A percentile compares a stretch with the other conserved stretches of the same genome.
phyloP scores from a whole-genome alignment of 495 filamentous ascomycete species.

The Aspergillus carlsbadensis region DNA sequence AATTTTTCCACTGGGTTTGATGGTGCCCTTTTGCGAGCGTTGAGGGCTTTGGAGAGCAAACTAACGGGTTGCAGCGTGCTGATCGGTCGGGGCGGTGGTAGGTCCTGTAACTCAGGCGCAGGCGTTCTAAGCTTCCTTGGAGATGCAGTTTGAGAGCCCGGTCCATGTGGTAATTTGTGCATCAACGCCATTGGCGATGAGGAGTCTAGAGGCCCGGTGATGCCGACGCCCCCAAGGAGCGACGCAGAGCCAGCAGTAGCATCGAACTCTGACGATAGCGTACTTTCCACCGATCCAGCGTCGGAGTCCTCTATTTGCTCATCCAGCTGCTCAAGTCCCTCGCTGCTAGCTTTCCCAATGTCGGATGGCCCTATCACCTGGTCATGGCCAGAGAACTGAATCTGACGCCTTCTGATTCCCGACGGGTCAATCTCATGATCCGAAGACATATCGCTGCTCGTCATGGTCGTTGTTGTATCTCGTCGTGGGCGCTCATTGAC shows the following conservation, averaged over 20 bases:
- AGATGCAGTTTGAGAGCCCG: conserved; percentile 44
- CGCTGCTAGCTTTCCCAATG: conserved; percentile 58
- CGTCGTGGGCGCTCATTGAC: conserved; percentile 69
- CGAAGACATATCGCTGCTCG: conserved; percentile 89
- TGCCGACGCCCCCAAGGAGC: conserved; percentile 51
- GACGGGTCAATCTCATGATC: conserved; percentile 80
- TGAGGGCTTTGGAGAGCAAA: conserved; percentile 67
- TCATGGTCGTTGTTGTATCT: conserved; percentile 87
- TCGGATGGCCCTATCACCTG: conserved; percentile 59
- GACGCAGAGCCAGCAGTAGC: conserved; percentile 63
- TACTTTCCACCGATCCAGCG: conserved; percentile 62
- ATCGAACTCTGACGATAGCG: conserved; percentile 67
- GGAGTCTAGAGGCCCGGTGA: conserved; percentile 42
- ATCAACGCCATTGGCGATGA: conserved; percentile 46
- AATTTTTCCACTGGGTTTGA: conserved; percentile 83
- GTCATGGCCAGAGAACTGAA: conserved; percentile 50
- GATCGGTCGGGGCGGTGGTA: conserved; percentile 89
- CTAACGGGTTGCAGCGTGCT: conserved; percentile 80
- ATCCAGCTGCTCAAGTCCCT: conserved; percentile 38
- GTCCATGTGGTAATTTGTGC: conserved; percentile 41
- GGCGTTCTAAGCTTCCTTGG: conserved; percentile 60
- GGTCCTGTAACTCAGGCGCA: conserved; percentile 64
- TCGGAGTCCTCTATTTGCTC: conserved; percentile 61
- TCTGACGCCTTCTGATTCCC: conserved; percentile 59
- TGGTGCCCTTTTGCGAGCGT: conserved; percentile 75